These are phyloP conservation scores for Zygosaccharomyces sapae DNA, from an alignment of 1,139 yeast genomes.

Conservation along the genomic window DNA sequence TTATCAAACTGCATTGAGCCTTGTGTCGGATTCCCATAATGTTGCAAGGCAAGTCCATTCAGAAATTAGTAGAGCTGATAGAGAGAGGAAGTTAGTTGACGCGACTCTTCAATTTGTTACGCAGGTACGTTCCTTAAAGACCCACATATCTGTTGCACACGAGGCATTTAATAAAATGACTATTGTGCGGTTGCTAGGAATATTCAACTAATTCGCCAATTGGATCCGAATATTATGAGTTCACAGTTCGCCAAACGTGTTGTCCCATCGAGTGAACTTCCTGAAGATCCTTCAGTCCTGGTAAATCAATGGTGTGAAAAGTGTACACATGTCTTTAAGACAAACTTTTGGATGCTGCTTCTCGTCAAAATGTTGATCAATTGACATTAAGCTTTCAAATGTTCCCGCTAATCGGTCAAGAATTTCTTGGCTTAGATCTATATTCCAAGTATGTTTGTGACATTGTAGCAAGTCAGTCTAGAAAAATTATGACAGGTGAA, in stretches of 20 bases:
- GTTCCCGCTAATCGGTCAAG: constrained; percentile 80
- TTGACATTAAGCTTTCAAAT: constrained; percentile 66
- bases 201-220: constrained; percentile 64
- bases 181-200: constrained; percentile 65
- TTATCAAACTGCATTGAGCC: constrained; percentile 34
- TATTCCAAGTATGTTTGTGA: constrained; percentile 84
- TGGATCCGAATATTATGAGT: constrained; percentile 51
- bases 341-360: constrained; percentile 70
- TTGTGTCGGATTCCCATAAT: constrained; percentile 51
- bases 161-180: constrained; percentile 40
- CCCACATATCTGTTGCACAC: constrained; percentile 28
- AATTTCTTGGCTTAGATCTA: constrained; percentile 66
- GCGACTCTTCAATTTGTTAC: constrained; percentile 62
- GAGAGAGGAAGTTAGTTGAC: constrained; percentile 65
- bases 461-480: constrained; percentile 74
- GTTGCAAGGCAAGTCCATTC: constrained; percentile 65
- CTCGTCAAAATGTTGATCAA: constrained; percentile 55
- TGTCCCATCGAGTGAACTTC: constrained; percentile 90
- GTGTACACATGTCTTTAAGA: constrained; percentile 54
- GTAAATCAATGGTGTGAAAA: constrained; percentile 56
- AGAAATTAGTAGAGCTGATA: constrained; percentile 65
- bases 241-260: constrained; percentile 78
- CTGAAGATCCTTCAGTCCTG: constrained; percentile 66
- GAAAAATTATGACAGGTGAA: constrained; percentile 40
- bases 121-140: constrained; percentile 53